Base-by-base conservation (phyloP, 352 stramenopile genomes). In the Phytopythium aichiense region DNA sequence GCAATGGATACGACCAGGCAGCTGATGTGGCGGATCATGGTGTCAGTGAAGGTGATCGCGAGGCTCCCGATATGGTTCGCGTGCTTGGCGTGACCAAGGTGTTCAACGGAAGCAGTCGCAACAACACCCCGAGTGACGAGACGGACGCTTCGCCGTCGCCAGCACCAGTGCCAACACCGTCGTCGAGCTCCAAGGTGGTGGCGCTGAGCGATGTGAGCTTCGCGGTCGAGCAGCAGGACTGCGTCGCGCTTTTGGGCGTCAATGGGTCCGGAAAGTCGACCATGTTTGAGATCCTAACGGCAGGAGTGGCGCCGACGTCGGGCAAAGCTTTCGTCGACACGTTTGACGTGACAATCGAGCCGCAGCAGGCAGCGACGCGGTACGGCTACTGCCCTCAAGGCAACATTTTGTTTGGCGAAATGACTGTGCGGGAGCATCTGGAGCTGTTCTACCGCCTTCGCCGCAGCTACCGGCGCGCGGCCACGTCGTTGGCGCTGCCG, bases 211-310 rank as follows among this genome's bases (percentile, higher is more conserved):
- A 92, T 46, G 74, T 98, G 9, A 92, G 76, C 61, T 89, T 98
- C 46, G 73, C 74, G 0, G 91, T 98, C 5, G 76, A 91, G 42
- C 74, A 79, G 30, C 86, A 92, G 22, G 87, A 98, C 63, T 94
- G 94, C 56, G 91, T 98, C 20, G 94, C 93, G 2, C 63, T 98
- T 5, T 69, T 99, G 16, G 95, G 96, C 4, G 87, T 97, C 48
- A 99, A 98, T 69, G 96, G 95, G 3, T 95, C 92, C 18, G 94
- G 95, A n/a, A 98, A 99, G 70, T 99, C 96, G 20, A 99, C 97
- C 4, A 98, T 96, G 52, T 98, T 99, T 62, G 84, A 92, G 60
- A 97, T 99, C 55, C 66, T 99, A 23, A 99, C 96, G 15, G 95
- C 91, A 28, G 88, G 95, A 31, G 73, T 96, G 43, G 71, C 79